A percentile compares a stretch with the other conserved stretches of the same genome.
Conservation (phyloP, 768 basidiomycete species). For the Pluteus cervinus region DNA sequence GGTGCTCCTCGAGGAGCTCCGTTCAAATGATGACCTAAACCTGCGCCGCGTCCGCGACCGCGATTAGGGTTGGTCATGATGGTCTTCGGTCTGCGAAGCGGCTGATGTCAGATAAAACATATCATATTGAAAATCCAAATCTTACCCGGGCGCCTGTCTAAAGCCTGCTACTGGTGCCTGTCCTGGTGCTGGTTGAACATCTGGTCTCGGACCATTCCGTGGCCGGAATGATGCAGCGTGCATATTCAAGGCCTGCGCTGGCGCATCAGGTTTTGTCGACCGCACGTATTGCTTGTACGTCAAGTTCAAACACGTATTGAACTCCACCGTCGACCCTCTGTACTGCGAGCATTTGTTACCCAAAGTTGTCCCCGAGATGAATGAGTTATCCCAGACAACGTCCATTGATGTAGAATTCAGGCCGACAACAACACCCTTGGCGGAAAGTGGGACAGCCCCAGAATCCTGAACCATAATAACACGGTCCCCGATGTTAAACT, state of each 20-base stretch:
- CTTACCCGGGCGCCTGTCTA: constrained; percentile 39
- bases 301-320: constrained; percentile 86
- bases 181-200: constrained; percentile 47
- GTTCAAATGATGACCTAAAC: constrained; percentile 27
- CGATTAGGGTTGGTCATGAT: constrained; percentile 79
- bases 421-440: constrained; percentile 92
- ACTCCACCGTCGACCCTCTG: constrained; percentile 84
- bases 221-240: constrained; percentile 60
- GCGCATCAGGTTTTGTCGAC: constrained; percentile 58
- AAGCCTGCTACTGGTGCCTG: constrained; percentile 57
- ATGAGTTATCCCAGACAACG: constrained; percentile 92
- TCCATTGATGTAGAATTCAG: constrained; percentile 86
- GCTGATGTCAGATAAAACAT: constrained; percentile 5
- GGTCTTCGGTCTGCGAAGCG: constrained; percentile 34
- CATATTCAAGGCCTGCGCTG: constrained; percentile 35
- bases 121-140: constrained; percentile 19
- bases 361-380: constrained; percentile 74
- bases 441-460: constrained; percentile 83
- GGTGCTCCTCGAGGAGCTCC: constrained; percentile 12
- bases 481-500: constrained; percentile 84
- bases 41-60: constrained; percentile 30
- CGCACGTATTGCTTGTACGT: constrained; percentile 81
- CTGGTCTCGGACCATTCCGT: constrained; percentile 60
- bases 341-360: constrained; percentile 77
- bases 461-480: constrained; percentile 96